These are phyloP conservation scores for Komagataea norvegica DNA, from an alignment of 1,139 yeast species.

Conservation along the genomic window DNA sequence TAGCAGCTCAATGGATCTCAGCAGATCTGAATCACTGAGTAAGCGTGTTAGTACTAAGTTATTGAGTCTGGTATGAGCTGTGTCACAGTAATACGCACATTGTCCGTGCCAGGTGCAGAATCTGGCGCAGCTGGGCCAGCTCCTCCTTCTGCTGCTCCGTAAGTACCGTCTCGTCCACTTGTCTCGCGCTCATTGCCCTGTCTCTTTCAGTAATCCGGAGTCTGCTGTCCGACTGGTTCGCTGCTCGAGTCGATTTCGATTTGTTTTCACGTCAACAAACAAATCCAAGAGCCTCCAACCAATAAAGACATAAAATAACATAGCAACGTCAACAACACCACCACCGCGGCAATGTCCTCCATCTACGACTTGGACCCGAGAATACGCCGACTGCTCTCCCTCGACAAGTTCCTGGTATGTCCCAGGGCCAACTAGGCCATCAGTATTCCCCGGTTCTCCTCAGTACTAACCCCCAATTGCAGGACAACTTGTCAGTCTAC, in stretches of 20 bases:
- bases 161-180: not conserved
- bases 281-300: no score
- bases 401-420: constrained; percentile 61
- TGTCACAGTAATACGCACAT: constrained; percentile 17
- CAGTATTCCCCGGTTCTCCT: no score
- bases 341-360: constrained; percentile 33
- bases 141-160: constrained; percentile 7
- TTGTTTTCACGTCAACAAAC: not conserved
- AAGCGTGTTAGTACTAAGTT: not conserved
- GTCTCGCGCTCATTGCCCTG: not conserved
- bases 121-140: constrained; percentile 10
- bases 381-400: constrained; percentile 58
- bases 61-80: no score
- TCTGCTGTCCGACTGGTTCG: not conserved
- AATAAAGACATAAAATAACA: not conserved
- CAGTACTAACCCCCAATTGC: not conserved
- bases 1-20: constrained; percentile 5
- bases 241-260: not conserved
- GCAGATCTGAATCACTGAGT: constrained; percentile 12
- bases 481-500: constrained; percentile 62
- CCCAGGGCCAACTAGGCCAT: no score
- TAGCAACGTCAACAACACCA: not conserved
- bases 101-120: constrained; percentile 9
- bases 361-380: constrained; percentile 65
- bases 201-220: no score